These are phyloP conservation scores for Sporothrix brasiliensis DNA, from an alignment of 2,329 filamentous ascomycete genomes.

Conservation along the genomic window DNA sequence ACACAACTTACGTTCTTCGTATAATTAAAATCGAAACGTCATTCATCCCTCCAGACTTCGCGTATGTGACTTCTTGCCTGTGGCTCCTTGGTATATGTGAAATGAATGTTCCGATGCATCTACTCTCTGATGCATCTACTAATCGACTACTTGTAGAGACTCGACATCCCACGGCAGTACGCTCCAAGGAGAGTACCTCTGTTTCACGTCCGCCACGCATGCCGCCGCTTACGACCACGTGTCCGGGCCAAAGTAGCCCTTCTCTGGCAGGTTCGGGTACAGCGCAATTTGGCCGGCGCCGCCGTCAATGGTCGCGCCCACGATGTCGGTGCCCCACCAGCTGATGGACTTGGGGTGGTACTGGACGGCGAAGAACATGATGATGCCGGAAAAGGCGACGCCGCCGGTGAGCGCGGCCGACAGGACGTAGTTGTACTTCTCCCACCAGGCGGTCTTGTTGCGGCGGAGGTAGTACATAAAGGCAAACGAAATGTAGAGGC, in stretches of 20 bases:
- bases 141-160: too few relatives aligned
- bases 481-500: conserved; percentile 50
- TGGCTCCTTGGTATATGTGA: too few relatives aligned
- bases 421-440: conserved; percentile 44
- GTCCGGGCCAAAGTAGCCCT: conserved; percentile 30
- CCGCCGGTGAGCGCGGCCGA: conserved; percentile 42
- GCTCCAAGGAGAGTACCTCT: too few relatives aligned
- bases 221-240: background rate
- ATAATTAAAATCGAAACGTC: too few relatives aligned
- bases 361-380: conserved; percentile 36
- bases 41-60: too few relatives aligned
- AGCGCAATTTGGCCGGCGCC: background rate
- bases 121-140: too few relatives aligned
- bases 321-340: conserved; percentile 34
- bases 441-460: conserved; percentile 36
- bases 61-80: too few relatives aligned
- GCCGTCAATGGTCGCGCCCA: background rate
- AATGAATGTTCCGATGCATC: too few relatives aligned
- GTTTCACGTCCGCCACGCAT: too few relatives aligned
- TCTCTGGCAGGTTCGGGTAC: conserved; percentile 22
- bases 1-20: too few relatives aligned
- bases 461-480: conserved; percentile 39
- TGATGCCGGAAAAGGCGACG: conserved; percentile 42
- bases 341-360: conserved; percentile 25
- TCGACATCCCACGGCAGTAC: too few relatives aligned